Evolutionary conservation across 2,329 filamentous ascomycete genomes (phyloP), one percentile per base, ranked within the genome.

Genomic region (Colletotrichum spinosum): DNA sequence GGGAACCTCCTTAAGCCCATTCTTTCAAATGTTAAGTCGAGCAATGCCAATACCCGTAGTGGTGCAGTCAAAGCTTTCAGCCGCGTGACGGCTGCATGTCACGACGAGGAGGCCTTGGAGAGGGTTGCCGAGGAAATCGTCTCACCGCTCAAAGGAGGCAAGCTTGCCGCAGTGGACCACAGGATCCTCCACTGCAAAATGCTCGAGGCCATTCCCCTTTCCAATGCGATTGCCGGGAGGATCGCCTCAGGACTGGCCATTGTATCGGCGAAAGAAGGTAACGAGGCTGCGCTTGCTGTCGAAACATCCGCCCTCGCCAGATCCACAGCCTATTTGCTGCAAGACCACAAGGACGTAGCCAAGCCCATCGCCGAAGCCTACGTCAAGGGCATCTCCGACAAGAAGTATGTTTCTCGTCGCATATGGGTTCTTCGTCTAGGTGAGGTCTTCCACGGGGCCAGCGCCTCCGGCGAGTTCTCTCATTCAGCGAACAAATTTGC

Each of bases 1-100:
- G 83, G 84, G 34, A 92, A 91, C 67, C 83, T 99, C 41, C 78
- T 97, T 42, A 98, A 97, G 76, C 93, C 94, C 6, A 81, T 99
- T 11, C 79, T 98, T n/a, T 90, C 93, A 45, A 97, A 94, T 74
- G 84, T 94, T 76, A 97, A 97, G 77, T 98, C 96, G 1, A 94
- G 92, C 73, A 98, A 97, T 75, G 81, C 87, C 12, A 78, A 79
- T 2, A 93, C 97, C 67, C 90, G 95, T 60, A 86, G 86, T 67
- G 94, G 93, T 33, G 92, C 92, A 8, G 79, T 94, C 25, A 83
- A 85, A 44, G 91, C 91, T 8, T 97, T 98, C 75, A 84, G 86
- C 69, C 85, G 86, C 9, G 82, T 94, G n/a, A 86, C 92, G 37
- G 76, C 80, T 46, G 85, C 86, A 70, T 92, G 88, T 69, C 75